These are phyloP conservation scores for Pseudogymnoascus sp. DNA, from an alignment of 2,329 filamentous ascomycete species.

Conservation along the genomic window DNA sequence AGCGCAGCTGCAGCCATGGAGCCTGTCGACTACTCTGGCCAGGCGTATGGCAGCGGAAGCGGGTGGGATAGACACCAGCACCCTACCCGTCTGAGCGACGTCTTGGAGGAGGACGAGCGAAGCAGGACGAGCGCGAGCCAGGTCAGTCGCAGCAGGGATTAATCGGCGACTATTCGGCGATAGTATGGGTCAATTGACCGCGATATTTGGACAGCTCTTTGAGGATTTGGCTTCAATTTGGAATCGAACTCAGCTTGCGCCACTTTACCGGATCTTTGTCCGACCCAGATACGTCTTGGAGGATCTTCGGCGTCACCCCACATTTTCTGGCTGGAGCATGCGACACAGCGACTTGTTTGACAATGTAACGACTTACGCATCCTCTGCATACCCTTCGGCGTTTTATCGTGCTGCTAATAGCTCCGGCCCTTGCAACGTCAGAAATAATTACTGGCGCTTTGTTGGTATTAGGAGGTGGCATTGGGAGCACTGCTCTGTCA, in stretches of 20 bases:
- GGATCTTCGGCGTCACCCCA: neutral
- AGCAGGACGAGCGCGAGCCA: constrained; percentile 57
- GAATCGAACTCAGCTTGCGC: neutral
- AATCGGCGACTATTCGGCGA: constrained; percentile 4
- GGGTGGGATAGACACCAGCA: constrained; percentile 84
- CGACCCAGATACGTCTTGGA: neutral
- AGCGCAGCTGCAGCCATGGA: constrained; percentile 18
- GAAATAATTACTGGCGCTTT: neutral
- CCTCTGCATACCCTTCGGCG: constrained; percentile 1
- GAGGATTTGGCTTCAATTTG: neutral
- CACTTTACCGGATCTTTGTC: neutral
- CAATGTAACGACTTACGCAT: constrained; percentile 1
- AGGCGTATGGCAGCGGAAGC: constrained; percentile 55
- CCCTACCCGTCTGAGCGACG: constrained; percentile 80
- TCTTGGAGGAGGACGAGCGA: constrained; percentile 76
- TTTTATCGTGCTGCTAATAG: constrained; percentile 3
- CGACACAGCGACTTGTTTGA: constrained; percentile 5
- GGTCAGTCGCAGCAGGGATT: constrained; percentile 11
- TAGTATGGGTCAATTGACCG: neutral
- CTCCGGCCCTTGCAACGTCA: neutral
- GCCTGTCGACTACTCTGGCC: constrained; percentile 55
- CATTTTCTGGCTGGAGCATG: neutral
- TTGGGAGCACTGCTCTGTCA: neutral
- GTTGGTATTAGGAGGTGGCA: neutral
- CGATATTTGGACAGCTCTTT: neutral